Conservation (phyloP, 2,329 filamentous ascomycete genomes). For the Fusarium torreyae region DNA sequence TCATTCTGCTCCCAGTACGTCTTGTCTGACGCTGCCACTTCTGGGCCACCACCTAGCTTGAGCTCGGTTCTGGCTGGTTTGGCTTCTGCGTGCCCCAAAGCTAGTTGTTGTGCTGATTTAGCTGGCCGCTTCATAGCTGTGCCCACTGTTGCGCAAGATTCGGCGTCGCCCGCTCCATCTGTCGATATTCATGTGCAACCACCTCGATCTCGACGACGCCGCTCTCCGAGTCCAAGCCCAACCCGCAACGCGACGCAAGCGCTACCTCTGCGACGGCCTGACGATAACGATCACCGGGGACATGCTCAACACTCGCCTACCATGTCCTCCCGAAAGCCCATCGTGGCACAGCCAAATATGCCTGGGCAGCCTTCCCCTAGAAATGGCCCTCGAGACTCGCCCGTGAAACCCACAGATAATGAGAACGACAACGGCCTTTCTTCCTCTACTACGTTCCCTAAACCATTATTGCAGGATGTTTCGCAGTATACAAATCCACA, state of each 20-base stretch:
- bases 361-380: constrained; percentile 52
- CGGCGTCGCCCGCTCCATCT: constrained; percentile 70
- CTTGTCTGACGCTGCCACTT: constrained; percentile 36
- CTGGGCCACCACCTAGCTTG: constrained; percentile 3
- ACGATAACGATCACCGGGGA: constrained; percentile 60
- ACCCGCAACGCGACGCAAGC: constrained; percentile 61
- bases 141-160: constrained; percentile 54
- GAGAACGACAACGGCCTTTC: constrained; percentile 62
- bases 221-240: constrained; percentile 70
- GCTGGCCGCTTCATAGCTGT: constrained; percentile 50
- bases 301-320: constrained; percentile 56
- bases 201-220: constrained; percentile 65
- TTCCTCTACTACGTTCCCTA: constrained; percentile 58
- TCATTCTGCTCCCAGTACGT: constrained; percentile 73
- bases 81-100: constrained; percentile 2
- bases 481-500: constrained; percentile 76
- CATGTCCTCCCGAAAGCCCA: constrained; percentile 62
- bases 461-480: constrained; percentile 74
- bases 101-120: constrained; percentile 49
- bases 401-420: constrained; percentile 51
- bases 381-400: constrained; percentile 47
- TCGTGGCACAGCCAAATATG: constrained; percentile 63
- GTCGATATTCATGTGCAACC: constrained; percentile 67
- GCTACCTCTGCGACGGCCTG: constrained; percentile 60
- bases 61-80: constrained; percentile 29